These are phyloP conservation scores for Spiromastix sp. DNA, from an alignment of 2,329 filamentous ascomycete genomes.

Conservation along the genomic window DNA sequence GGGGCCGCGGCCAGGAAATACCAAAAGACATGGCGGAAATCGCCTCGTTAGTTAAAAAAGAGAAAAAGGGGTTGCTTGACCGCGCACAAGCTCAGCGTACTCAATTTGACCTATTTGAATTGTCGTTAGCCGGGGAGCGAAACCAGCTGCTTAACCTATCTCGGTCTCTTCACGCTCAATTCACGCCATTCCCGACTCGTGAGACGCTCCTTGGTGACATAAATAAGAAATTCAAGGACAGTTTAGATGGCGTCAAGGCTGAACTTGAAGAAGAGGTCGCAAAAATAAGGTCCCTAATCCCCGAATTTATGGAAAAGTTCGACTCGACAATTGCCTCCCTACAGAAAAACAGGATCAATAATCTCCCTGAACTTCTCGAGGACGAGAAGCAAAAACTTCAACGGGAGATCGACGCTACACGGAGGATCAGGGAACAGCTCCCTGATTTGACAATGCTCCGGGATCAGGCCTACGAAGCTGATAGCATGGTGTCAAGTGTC, in stretches of 20 bases:
- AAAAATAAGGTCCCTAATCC: neutral
- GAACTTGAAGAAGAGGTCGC: conserved; percentile 1
- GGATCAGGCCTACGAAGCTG: neutral
- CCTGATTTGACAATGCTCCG: neutral
- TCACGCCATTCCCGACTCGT: neutral
- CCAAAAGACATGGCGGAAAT: too few relatives aligned
- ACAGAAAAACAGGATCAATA: neutral
- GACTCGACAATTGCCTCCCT: neutral
- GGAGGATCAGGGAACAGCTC: neutral
- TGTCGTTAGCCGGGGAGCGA: too few relatives aligned
- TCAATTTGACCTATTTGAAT: too few relatives aligned
- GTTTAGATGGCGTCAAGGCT: conserved; percentile 1
- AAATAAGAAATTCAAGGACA: conserved; percentile 1
- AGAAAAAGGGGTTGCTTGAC: too few relatives aligned
- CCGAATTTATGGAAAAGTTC: neutral
- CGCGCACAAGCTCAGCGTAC: too few relatives aligned
- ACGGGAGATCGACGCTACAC: neutral
- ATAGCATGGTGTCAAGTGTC: neutral
- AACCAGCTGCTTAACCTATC: too few relatives aligned
- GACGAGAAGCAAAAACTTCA: neutral
- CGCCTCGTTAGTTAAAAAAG: too few relatives aligned
- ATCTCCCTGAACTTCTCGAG: neutral
- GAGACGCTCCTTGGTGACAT: neutral
- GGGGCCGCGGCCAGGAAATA: too few relatives aligned
- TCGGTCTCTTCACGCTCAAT: too few relatives aligned